phyloP scores from a whole-genome alignment of 1,284 basidiomycete species.

The Meira nashicola region DNA sequence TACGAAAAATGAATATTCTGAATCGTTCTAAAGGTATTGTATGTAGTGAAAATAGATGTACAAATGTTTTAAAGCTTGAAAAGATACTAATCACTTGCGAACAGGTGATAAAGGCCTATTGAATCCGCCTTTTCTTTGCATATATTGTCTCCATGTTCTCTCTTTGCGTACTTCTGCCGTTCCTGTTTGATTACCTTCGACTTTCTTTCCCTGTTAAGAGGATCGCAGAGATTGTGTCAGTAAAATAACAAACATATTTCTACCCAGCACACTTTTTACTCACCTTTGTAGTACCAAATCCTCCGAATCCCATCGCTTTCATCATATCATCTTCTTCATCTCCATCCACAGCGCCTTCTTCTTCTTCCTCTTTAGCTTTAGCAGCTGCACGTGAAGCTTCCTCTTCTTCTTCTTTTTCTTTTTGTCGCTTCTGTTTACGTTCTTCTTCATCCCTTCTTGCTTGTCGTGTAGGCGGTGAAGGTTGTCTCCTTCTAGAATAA shows the following conservation, averaged over 20 bases:
- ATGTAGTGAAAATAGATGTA: too few species aligned
- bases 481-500: not conserved
- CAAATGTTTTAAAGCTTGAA: too few species aligned
- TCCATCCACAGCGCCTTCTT: not conserved
- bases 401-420: conserved; percentile 1
- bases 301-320: conserved; percentile 17
- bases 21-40: too few species aligned
- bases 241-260: not conserved
- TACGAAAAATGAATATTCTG: too few species aligned
- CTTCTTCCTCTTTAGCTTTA: not conserved
- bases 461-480: not conserved
- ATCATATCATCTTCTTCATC: conserved; percentile 16
- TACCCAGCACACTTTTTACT: not conserved
- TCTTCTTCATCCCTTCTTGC: conserved; percentile 5
- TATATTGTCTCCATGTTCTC: conserved; percentile 91
- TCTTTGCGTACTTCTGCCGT: conserved; percentile 72
- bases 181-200: conserved; percentile 60
- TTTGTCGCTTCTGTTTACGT: not conserved
- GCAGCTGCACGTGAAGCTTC: not conserved
- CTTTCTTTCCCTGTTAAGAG: conserved; percentile 61
- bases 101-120: conserved; percentile 7
- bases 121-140: conserved; percentile 60
- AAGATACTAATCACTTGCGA: conserved; percentile 1
- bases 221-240: not conserved
- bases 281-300: conserved; percentile 19